Evolutionary conservation across 495 filamentous ascomycete species (phyloP), one percentile per base, ranked within the genome.

Genomic region (Aspergillus incahuasiensis): DNA sequence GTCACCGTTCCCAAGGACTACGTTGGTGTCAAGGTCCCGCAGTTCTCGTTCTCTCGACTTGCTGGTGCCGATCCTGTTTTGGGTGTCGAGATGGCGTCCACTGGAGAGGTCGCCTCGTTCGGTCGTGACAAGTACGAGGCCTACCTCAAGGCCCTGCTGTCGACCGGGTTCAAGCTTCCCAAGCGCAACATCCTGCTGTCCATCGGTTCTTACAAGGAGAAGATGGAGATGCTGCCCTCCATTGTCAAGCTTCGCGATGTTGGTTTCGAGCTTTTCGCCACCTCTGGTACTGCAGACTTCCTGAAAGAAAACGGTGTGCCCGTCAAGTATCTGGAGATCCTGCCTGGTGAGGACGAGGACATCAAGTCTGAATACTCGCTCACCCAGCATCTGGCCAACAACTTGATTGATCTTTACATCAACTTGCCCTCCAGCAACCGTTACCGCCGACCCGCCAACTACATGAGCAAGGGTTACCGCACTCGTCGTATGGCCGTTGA

Each of bases 71-170:
- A 98, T 71, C 94, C 94, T 28, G 92, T 98, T 13, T 79, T 97
- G 41, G 94, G 94, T 68, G 94, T 98, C 43, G 94, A 98, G 76
- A 98, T 98, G 94, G 94, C 94, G 9, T 98, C 94, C 19, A 98
- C 94, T 30, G 94, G 94, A 62, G 94, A 98, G 70, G 94, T 98
- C 62, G 94, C 94, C 62, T 96, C 89, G 55, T 98, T 98, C 70
- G 94, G 94, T 60, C 79, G 81, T 55, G 91, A 96, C 69, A 96
- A 96, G 73, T 95, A 95, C 66, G 94, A 98, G 71, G 94, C 94
- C 12, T 98, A 98, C 66, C 81, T 97, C 56, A 98, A 98, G 75
- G 94, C 88, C 38, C 74, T 98, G 19, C 82, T 98, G 56, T 92
- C 94, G 11, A 98, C 94, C 47, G 94, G 94, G 15, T 98, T 98